phyloP scores from a whole-genome alignment of 495 filamentous ascomycete species.

The Letharia columbiana region DNA sequence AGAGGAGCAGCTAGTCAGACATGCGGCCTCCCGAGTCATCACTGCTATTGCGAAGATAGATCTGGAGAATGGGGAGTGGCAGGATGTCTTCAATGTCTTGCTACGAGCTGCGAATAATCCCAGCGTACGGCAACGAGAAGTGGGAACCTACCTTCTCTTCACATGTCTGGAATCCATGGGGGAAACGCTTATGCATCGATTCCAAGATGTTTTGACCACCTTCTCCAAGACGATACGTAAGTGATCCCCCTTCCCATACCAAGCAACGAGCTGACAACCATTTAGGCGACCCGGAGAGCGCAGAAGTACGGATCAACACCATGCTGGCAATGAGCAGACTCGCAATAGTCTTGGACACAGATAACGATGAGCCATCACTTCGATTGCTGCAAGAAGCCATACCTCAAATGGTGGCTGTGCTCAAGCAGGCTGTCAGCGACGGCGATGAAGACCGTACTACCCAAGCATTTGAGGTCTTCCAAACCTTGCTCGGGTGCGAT shows the following conservation, averaged over 20 bases:
- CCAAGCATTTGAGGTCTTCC: conserved; percentile 94
- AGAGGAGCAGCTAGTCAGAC: conserved; percentile 61
- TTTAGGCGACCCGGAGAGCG: conserved; percentile 65
- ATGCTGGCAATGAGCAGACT: conserved; percentile 86
- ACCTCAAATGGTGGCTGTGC: conserved; percentile 79
- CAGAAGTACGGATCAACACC: conserved; percentile 88
- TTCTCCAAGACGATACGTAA: conserved; percentile 73
- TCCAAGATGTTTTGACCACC: conserved; percentile 67
- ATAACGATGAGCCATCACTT: conserved; percentile 67
- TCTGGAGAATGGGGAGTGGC: conserved; percentile 79
- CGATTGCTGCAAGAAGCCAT: conserved; percentile 65
- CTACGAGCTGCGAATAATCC: conserved; percentile 60
- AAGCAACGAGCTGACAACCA: neutral
- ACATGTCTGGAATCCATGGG: conserved; percentile 81
- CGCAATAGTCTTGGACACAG: conserved; percentile 76
- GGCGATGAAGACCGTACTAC: conserved; percentile 78
- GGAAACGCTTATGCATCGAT: conserved; percentile 66
- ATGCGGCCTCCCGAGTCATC: conserved; percentile 81
- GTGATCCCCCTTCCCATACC: neutral
- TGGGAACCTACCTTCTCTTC: conserved; percentile 86
- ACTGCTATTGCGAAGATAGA: conserved; percentile 80
- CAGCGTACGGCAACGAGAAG: conserved; percentile 72
- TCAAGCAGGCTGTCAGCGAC: conserved; percentile 70
- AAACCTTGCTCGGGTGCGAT: conserved; percentile 86
- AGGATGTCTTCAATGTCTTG: conserved; percentile 66